Conservation (phyloP, 2,329 filamentous ascomycete genomes). For the Fusarium globosum region DNA sequence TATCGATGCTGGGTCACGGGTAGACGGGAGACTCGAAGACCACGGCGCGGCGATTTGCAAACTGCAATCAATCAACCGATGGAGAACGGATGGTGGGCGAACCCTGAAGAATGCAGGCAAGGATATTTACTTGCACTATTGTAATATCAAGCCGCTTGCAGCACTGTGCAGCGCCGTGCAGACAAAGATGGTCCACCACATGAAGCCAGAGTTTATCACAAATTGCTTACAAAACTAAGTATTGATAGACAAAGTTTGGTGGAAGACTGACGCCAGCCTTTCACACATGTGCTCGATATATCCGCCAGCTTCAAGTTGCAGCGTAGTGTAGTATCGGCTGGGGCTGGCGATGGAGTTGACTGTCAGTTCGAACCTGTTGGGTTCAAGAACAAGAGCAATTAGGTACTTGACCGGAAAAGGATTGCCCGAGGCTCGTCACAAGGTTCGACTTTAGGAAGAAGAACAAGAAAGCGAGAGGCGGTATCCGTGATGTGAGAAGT, state of each 20-base stretch:
- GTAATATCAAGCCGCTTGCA: constrained; percentile 36
- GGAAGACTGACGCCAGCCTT: neutral
- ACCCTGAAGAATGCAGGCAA: constrained; percentile 39
- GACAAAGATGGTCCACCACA: constrained; percentile 27
- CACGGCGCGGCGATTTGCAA: neutral
- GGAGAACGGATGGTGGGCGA: constrained; percentile 28
- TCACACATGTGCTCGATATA: neutral
- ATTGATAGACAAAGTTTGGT: neutral
- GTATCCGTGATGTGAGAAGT: neutral
- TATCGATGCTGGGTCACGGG: constrained; percentile 8
- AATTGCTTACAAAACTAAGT: neutral
- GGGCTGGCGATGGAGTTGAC: neutral
- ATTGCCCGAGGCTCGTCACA: neutral
- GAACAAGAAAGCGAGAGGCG: neutral
- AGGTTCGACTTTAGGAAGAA: neutral
- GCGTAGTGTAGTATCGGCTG: neutral
- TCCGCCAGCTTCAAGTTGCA: neutral
- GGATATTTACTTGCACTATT: constrained; percentile 34
- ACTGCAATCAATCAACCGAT: neutral
- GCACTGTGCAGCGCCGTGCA: constrained; percentile 35
- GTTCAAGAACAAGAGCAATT: neutral
- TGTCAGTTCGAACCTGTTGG: neutral
- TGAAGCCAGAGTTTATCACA: constrained; percentile 8
- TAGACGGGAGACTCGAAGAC: constrained; percentile 15
- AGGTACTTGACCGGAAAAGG: neutral